phyloP scores from a whole-genome alignment of 2,329 filamentous ascomycete genomes.

The Fusarium sambucinum region DNA sequence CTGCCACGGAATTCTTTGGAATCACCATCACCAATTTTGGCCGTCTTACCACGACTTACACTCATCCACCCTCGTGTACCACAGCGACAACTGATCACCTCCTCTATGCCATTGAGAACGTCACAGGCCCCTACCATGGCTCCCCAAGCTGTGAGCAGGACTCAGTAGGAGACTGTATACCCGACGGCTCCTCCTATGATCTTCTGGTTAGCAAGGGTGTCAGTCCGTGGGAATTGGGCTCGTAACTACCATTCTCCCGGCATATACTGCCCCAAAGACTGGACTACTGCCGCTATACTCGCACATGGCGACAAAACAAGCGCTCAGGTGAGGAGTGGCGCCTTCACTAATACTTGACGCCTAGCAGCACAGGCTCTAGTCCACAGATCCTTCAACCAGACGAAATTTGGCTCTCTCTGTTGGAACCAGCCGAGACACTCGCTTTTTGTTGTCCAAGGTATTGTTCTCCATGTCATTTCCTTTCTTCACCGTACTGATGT shows the following conservation, averaged over 20 bases:
- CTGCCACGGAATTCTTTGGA: constrained; percentile 40
- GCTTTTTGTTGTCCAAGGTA: constrained; percentile 45
- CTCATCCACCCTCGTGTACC: constrained; percentile 43
- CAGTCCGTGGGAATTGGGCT: constrained; percentile 10
- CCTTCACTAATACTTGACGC: constrained; percentile 15
- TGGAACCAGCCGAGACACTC: constrained; percentile 40
- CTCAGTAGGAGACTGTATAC: constrained; percentile 37
- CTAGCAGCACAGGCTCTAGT: background rate
- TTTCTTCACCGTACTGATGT: background rate
- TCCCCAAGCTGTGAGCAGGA: constrained; percentile 16
- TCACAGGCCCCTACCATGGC: background rate
- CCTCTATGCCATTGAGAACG: background rate
- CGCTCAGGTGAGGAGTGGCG: constrained; percentile 1
- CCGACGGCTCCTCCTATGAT: constrained; percentile 37
- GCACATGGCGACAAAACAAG: constrained; percentile 11
- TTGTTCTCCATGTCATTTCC: too few species aligned
- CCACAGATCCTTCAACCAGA: background rate
- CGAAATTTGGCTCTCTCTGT: constrained; percentile 8
- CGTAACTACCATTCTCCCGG: constrained; percentile 45
- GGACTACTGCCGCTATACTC: constrained; percentile 43
- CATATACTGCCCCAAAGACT: constrained; percentile 40
- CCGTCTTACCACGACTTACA: constrained; percentile 50
- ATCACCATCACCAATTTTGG: constrained; percentile 47
- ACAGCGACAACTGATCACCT: constrained; percentile 21
- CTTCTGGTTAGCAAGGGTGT: background rate